Percentiles rank a stretch among this genome's conserved stretches.
These are phyloP conservation scores for Pharnaceum exiguum DNA, from an alignment of 148 eudicot species.

Conservation along the genomic window DNA sequence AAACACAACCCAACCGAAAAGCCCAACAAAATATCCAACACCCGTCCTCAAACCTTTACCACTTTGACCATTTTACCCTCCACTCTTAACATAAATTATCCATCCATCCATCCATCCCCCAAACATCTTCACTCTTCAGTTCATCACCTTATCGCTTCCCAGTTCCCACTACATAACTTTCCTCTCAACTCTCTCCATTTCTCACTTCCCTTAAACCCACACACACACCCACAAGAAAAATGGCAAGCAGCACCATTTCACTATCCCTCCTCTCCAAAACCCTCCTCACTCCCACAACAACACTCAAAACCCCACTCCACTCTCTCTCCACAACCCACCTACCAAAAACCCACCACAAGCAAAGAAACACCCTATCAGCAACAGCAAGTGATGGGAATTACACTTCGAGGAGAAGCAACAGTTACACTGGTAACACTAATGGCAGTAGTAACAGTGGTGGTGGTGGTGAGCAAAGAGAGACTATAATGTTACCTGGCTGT, in stretches of 20 bases:
- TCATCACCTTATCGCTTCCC: conserved; percentile 15
- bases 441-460: conserved; percentile 12
- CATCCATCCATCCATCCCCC: too few species aligned
- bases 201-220: background rate
- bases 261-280: conserved; percentile 49
- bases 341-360: background rate
- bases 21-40: too few species aligned
- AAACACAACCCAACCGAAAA: too few species aligned
- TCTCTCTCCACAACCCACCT: conserved; percentile 4
- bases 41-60: too few species aligned
- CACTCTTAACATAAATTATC: too few species aligned
- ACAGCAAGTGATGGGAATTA: conserved; percentile 36
- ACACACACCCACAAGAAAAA: conserved; percentile 14
- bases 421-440: too few species aligned
- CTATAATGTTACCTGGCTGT: conserved; percentile 84
- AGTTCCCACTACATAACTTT: background rate
- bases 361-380: background rate
- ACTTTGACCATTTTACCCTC: too few species aligned
- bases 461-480: conserved; percentile 52
- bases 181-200: background rate
- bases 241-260: conserved; percentile 55
- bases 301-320: conserved; percentile 9
- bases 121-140: background rate
- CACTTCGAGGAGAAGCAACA: conserved; percentile 38
- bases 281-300: conserved; percentile 21